Percentiles rank a stretch among this genome's conserved stretches.
These are phyloP conservation scores for Collariella sp. DNA, from an alignment of 495 filamentous ascomycete species.

Conservation along the genomic window DNA sequence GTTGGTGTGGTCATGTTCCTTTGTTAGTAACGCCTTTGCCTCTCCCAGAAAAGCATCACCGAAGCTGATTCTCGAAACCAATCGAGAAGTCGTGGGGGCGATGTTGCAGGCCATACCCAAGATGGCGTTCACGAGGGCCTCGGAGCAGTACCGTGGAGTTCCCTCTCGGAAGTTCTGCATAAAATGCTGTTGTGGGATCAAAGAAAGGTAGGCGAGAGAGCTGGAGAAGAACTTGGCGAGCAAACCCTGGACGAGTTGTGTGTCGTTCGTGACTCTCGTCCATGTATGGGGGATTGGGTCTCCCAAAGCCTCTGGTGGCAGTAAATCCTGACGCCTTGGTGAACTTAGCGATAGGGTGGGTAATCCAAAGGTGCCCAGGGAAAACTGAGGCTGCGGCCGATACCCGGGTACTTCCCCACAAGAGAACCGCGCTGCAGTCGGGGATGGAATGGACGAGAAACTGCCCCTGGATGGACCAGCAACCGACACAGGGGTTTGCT, in stretches of 20 bases:
- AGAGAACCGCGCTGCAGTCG: not conserved
- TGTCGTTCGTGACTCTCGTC: conserved; percentile 21
- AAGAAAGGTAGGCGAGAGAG: conserved; percentile 12
- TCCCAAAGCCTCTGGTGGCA: not conserved
- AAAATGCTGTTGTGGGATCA: conserved; percentile 18
- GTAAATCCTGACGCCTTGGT: not conserved
- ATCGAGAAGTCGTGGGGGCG: conserved; percentile 10
- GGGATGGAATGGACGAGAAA: not conserved
- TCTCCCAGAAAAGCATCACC: conserved; percentile 26
- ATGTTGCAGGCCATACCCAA: conserved; percentile 18
- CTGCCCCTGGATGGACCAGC: conserved; percentile 3
- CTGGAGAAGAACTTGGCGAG: conserved; percentile 15
- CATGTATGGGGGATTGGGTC: conserved; percentile 9
- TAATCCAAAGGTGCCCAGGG: not conserved
- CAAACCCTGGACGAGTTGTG: conserved; percentile 16
- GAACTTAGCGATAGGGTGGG: not conserved
- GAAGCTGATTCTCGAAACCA: conserved; percentile 19
- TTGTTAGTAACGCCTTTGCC: conserved; percentile 16
- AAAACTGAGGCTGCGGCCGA: not conserved
- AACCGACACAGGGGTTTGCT: not conserved
- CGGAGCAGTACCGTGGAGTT: conserved; percentile 18
- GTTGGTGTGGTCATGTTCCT: conserved; percentile 10
- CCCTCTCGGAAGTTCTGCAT: conserved; percentile 19
- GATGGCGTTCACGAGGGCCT: conserved; percentile 22
- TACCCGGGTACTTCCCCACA: not conserved